A percentile compares a stretch with the other conserved stretches of the same genome.
Conservation (phyloP, 2,329 filamentous ascomycete species). For the Paraphaeosphaeria minitans region DNA sequence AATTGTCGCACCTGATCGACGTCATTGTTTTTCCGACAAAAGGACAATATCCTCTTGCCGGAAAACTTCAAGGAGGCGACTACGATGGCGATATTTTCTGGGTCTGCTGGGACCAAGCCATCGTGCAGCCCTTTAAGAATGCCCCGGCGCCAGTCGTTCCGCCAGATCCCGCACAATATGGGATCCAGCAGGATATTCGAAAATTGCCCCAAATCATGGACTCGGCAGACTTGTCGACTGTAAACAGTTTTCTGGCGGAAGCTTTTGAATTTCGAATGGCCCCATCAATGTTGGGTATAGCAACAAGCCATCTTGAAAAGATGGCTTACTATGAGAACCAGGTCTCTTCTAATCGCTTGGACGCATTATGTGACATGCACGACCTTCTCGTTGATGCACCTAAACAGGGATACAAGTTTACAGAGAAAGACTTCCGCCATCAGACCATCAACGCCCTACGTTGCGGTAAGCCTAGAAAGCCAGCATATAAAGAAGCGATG, state of each 20-base stretch:
- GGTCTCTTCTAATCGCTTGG: conserved; percentile 27
- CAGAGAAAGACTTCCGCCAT: conserved; percentile 50
- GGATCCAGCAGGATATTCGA: conserved; percentile 56
- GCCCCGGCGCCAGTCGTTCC: conserved; percentile 55
- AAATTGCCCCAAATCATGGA: conserved; percentile 55
- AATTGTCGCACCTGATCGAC: conserved; percentile 72
- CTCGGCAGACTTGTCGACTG: conserved; percentile 26
- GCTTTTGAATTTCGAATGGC: conserved; percentile 65
- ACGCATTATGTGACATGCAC: conserved; percentile 47
- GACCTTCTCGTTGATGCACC: conserved; percentile 54
- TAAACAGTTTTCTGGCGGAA: conserved; percentile 56
- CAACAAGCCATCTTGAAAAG: conserved; percentile 68
- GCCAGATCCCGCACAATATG: conserved; percentile 55
- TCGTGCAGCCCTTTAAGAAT: conserved; percentile 72
- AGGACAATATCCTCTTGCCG: conserved; percentile 67
- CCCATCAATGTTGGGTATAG: conserved; percentile 64
- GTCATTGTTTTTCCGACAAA: conserved; percentile 76
- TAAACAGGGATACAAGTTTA: conserved; percentile 57
- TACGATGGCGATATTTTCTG: conserved; percentile 82
- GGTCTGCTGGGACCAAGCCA: conserved; percentile 72
- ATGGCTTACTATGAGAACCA: conserved; percentile 59
- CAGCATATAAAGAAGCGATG: conserved; percentile 43
- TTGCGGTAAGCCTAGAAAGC: conserved; percentile 59
- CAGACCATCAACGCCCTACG: conserved; percentile 61
- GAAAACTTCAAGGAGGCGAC: conserved; percentile 76